A percentile compares a stretch with the other conserved stretches of the same genome.
Conservation (phyloP, 1,139 yeast genomes). For the Kodamaea arcana region DNA sequence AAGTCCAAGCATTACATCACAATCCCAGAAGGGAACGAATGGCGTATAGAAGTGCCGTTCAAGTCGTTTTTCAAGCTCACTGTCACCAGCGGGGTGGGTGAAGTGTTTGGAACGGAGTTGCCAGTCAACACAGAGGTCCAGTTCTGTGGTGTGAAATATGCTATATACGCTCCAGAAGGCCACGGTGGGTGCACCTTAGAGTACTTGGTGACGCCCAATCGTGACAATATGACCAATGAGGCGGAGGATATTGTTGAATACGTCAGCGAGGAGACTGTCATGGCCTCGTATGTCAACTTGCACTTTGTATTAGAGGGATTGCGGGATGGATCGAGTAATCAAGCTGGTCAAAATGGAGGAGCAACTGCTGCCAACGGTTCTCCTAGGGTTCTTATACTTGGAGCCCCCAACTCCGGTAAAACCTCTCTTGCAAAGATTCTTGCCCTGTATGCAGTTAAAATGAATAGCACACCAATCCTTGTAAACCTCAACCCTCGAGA, state of each 20-base stretch:
- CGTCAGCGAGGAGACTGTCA: slow-evolving; percentile 64
- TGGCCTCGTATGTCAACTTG: slow-evolving; percentile 60
- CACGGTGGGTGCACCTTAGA: slow-evolving; percentile 53
- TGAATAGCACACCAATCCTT: slow-evolving; percentile 58
- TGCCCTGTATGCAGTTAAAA: slow-evolving; percentile 71
- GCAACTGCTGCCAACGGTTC: no score
- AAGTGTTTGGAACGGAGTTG: slow-evolving; percentile 88
- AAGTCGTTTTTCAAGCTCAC: slow-evolving; percentile 54
- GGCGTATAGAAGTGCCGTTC: slow-evolving; percentile 77
- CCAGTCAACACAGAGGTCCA: slow-evolving; percentile 64
- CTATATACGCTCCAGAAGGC: slow-evolving; percentile 55
- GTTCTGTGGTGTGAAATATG: slow-evolving; percentile 56
- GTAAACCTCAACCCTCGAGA: slow-evolving; percentile 84
- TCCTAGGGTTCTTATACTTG: slow-evolving; percentile 75
- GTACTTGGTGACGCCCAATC: slow-evolving; percentile 46
- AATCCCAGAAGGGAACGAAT: slow-evolving; percentile 57
- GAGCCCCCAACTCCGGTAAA: slow-evolving; percentile 73
- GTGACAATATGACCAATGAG: slow-evolving; percentile 41
- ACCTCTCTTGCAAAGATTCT: slow-evolving; percentile 69
- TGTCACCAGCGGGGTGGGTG: slow-evolving; percentile 69
- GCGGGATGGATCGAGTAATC: slow-evolving; percentile 30
- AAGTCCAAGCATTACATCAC: slow-evolving; percentile 12
- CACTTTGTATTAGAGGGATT: slow-evolving; percentile 72
- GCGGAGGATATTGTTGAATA: slow-evolving; percentile 49
- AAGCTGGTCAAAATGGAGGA: slow-evolving; percentile 26